These are phyloP conservation scores for Calonectria pteridis DNA, from an alignment of 2,329 filamentous ascomycete genomes.

Conservation along the genomic window DNA sequence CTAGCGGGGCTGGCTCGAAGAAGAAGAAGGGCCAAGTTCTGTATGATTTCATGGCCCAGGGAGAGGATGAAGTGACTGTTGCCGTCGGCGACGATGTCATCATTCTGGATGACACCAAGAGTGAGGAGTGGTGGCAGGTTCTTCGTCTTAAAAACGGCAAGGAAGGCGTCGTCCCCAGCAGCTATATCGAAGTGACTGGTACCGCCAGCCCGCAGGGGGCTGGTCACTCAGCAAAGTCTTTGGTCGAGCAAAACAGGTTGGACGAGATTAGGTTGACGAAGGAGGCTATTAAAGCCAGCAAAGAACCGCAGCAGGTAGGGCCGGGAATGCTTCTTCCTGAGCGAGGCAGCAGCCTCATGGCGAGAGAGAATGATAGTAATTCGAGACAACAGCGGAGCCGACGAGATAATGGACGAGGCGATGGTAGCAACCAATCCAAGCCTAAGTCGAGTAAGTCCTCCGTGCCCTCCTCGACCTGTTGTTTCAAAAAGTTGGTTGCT, in stretches of 20 bases:
- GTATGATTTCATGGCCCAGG: constrained; percentile 97
- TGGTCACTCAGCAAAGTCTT: constrained; percentile 67
- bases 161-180: constrained; percentile 96
- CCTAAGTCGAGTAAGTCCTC: constrained; percentile 77
- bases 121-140: constrained; percentile 99
- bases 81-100: constrained; percentile 90
- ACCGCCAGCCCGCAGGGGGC: constrained; percentile 67
- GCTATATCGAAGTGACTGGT: constrained; percentile 91
- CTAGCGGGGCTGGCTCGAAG: constrained; percentile 72
- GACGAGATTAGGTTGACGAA: constrained; percentile 89
- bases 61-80: constrained; percentile 96
- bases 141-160: constrained; percentile 90
- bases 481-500: constrained; percentile 14
- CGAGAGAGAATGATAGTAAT: constrained; percentile 75
- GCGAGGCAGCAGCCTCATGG: constrained; percentile 82
- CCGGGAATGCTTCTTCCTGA: constrained; percentile 80
- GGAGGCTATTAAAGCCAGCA: constrained; percentile 77
- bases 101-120: constrained; percentile 89
- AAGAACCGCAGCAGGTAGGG: constrained; percentile 76
- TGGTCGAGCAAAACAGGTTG: constrained; percentile 80
- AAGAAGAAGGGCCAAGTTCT: constrained; percentile 89
- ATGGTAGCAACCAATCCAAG: constrained; percentile 64
- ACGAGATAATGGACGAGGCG: constrained; percentile 75
- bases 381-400: constrained; percentile 77
- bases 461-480: background rate